These are phyloP conservation scores for Farysia itapuensis DNA, from an alignment of 1,284 basidiomycete genomes.

Conservation along the genomic window DNA sequence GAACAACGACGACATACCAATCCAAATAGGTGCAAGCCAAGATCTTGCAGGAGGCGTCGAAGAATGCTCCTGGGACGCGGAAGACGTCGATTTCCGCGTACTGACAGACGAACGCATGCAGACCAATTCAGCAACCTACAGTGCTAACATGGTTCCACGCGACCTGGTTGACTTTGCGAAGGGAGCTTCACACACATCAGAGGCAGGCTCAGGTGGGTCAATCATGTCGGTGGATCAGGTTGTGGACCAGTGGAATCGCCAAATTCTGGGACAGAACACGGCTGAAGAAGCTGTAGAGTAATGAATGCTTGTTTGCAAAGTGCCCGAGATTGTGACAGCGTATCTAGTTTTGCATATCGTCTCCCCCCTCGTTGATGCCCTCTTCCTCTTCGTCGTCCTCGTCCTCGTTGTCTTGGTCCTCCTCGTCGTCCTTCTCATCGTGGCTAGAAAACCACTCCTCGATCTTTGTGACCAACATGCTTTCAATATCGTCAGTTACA, in stretches of 20 bases:
- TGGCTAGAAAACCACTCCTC: constrained; percentile 17
- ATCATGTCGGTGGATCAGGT: constrained; percentile 21
- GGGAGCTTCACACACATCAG: neutral
- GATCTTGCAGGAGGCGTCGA: no score
- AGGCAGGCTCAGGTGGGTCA: no score
- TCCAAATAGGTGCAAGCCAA: neutral
- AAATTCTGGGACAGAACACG: no score
- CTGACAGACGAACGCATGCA: constrained; percentile 66
- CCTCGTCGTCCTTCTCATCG: constrained; percentile 3
- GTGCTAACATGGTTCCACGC: constrained; percentile 88
- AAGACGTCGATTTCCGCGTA: constrained; percentile 67
- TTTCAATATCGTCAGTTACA: constrained; percentile 16
- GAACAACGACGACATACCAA: constrained; percentile 20
- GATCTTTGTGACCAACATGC: constrained; percentile 16
- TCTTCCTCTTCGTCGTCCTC: neutral
- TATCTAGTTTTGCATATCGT: constrained; percentile 11
- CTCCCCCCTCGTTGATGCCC: neutral
- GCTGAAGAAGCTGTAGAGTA: neutral
- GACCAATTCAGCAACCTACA: constrained; percentile 64
- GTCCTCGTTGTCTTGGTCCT: neutral
- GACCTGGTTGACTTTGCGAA: constrained; percentile 79
- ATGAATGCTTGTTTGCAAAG: neutral
- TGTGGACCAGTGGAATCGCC: constrained; percentile 12
- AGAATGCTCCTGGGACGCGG: neutral
- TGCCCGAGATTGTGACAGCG: neutral